Evolutionary conservation across 768 basidiomycete genomes (phyloP).

Genomic region (Paxillus ammoniavirescens): DNA sequence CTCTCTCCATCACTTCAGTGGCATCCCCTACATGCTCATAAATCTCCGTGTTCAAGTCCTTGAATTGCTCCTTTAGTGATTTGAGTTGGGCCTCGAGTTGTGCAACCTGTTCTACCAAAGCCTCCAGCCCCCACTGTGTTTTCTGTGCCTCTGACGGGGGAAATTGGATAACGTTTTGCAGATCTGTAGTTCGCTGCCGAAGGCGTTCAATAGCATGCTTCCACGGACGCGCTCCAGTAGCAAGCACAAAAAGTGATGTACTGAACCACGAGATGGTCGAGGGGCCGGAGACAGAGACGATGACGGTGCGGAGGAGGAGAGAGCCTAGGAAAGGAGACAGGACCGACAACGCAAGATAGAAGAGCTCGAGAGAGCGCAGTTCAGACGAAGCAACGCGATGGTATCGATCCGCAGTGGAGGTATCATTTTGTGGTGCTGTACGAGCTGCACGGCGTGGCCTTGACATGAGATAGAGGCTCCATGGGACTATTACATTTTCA

Average conservation of each 20-base stretch:
- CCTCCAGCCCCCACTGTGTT: conserved; percentile 28
- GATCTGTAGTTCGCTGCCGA: conserved; percentile 54
- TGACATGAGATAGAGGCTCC: conserved; percentile 59
- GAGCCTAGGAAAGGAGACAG: conserved; percentile 71
- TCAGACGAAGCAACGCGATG: no score
- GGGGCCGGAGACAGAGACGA: conserved; percentile 50
- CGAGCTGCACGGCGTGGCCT: conserved; percentile 41
- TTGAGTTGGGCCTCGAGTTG: conserved; percentile 48
- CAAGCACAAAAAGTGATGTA: conserved; percentile 72
- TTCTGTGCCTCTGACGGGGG: conserved; percentile 38
- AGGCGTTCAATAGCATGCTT: conserved; percentile 67
- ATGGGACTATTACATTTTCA: conserved; percentile 50
- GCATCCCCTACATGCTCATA: conserved; percentile 62
- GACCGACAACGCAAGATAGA: conserved; percentile 60
- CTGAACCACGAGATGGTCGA: conserved; percentile 81
- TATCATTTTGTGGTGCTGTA: conserved; percentile 6
- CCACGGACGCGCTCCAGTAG: conserved; percentile 80
- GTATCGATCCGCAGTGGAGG: no score
- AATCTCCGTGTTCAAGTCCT: conserved; percentile 48
- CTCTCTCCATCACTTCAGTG: conserved; percentile 50
- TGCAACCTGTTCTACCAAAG: conserved; percentile 42
- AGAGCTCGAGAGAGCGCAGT: conserved; percentile 24
- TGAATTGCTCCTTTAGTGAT: conserved; percentile 40
- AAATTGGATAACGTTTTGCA: conserved; percentile 66
- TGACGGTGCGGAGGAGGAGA: conserved; percentile 58